phyloP scores from a whole-genome alignment of 2,329 filamentous ascomycete species.

The Phyllosticta citrichinensis region DNA sequence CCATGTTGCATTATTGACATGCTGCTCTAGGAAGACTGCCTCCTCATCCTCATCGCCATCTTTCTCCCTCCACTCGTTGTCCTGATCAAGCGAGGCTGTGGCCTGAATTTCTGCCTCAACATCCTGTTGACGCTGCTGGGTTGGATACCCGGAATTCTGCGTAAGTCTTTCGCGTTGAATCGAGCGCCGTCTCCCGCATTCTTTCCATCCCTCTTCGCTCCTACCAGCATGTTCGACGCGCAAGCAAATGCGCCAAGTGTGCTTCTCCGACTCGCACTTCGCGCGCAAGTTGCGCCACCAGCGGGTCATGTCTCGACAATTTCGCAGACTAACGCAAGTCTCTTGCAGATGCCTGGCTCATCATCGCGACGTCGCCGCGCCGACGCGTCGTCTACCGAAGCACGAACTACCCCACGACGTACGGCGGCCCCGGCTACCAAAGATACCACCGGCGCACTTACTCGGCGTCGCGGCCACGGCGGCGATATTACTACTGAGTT shows the following conservation, averaged over 20 bases:
- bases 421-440: not conserved
- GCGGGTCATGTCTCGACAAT: not conserved
- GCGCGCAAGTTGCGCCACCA: not conserved
- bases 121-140: conserved; percentile 1
- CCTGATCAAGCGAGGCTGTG: conserved; percentile 1
- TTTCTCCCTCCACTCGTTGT: conserved; percentile 5
- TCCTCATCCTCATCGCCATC: conserved; percentile 5
- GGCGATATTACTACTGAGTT: conserved; percentile 1
- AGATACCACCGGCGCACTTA: conserved; percentile 1
- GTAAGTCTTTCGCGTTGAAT: not conserved
- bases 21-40: conserved; percentile 3
- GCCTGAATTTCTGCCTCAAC: conserved; percentile 2
- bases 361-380: not conserved
- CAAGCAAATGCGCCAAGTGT: not conserved
- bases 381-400: conserved; percentile 4
- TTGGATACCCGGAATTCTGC: conserved; percentile 5
- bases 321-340: not conserved
- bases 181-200: not conserved
- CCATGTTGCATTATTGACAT: not conserved
- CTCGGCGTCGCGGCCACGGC: not conserved
- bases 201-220: not conserved
- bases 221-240: not conserved
- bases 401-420: not conserved
- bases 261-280: not conserved
- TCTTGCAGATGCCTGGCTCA: conserved; percentile 3